phyloP scores from a whole-genome alignment of 2,329 filamentous ascomycete genomes.

The Aspergillus novoparasiticus region DNA sequence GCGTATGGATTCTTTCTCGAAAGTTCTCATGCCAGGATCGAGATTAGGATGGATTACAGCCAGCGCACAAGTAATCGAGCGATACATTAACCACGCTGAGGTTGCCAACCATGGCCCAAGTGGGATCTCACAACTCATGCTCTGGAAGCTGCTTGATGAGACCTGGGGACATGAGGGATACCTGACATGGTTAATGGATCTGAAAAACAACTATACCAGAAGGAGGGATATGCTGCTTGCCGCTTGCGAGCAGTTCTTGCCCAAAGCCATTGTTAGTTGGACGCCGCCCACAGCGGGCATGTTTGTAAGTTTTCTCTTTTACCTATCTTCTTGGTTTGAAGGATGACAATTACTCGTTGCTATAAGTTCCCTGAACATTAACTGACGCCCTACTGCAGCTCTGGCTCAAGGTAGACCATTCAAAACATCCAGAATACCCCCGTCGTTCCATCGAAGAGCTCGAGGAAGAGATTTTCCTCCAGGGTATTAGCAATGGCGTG shows the following conservation, averaged over 20 bases:
- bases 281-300: conserved; percentile 70
- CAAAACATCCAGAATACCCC: neutral
- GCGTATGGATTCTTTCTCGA: conserved; percentile 84
- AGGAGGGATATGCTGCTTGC: conserved; percentile 71
- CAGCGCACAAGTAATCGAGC: conserved; percentile 74
- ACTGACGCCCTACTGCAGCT: neutral
- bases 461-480: neutral
- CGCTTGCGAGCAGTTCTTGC: conserved; percentile 75
- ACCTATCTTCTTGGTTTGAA: neutral
- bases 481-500: neutral
- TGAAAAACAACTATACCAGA: conserved; percentile 73
- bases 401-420: neutral
- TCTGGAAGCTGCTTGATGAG: conserved; percentile 83
- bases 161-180: conserved; percentile 86
- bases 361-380: neutral
- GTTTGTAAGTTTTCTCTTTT: conserved; percentile 7
- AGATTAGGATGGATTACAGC: conserved; percentile 83
- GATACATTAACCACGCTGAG: conserved; percentile 76
- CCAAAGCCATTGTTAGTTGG: conserved; percentile 73
- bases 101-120: conserved; percentile 75
- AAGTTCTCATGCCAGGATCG: conserved; percentile 76
- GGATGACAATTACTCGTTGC: neutral
- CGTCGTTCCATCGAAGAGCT: neutral
- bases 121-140: conserved; percentile 74
- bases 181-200: conserved; percentile 75